Base-by-base conservation (phyloP, 352 stramenopile species). In the Globisporangium carolinianum region DNA sequence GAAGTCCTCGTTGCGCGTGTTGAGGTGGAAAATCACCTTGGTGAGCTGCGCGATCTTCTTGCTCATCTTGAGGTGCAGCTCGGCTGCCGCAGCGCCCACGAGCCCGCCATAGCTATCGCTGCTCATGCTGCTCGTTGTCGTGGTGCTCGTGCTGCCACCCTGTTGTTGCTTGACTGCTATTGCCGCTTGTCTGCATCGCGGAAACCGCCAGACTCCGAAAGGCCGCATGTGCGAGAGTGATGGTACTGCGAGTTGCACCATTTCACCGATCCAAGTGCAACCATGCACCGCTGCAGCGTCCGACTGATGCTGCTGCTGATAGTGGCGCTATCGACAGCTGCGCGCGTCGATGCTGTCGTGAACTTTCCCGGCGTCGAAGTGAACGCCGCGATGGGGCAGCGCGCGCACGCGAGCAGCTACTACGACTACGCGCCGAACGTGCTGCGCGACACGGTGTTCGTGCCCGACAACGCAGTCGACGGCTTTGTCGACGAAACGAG, bases 11-110 rank as follows among this genome's bases (percentile, higher is more conserved):
- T 97, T 97, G 63, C 89, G 86, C 4, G 89, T 97, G 67, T 97
- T 97, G 52, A 97, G 75, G 61, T 96, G 89, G 75, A 96, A 97
- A 55, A 97, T 96, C 41, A 97, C 91, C 65, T 97, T 97, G 35
- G 91, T 97, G 18, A 97, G 75, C 81, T 97, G 89, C 51, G 91
- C 89, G 58, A 97, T 91, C 73, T 97, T 97, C 73, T 97, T 97
- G 72, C 85, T 95, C 89, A 97, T 97, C 67, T 97, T 97, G 47
- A 96, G 73, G 55, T 97, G 88, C 63, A 97, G 60, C 54, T 96
- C 86, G 4, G 69, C 72, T 37, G 57, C 51, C 57, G 59, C 36
- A 59, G 51, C 37, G 59, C 55, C 51, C 51, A 48, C 45, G 45
- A 61, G 49, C 35, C 57, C 69, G 51, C 50, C 57, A n/a, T 58